phyloP scores from a whole-genome alignment of 306 rosid genomes.

The Hylodesmum podocarpum region DNA sequence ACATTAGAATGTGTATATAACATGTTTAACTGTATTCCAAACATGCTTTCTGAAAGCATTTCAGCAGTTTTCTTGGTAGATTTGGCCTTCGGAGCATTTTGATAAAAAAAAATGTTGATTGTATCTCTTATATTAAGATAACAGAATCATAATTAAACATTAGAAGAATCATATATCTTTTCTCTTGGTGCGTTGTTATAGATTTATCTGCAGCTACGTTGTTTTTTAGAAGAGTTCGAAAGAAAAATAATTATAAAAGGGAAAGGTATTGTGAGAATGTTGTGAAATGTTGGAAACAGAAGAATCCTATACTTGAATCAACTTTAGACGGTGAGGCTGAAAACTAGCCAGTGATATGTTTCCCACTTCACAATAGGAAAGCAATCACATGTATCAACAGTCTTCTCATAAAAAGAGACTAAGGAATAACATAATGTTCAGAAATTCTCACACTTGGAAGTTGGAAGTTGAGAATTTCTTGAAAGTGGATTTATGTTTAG shows the following conservation, averaged over 20 bases:
- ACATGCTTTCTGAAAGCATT: too few relatives aligned
- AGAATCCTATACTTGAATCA: conserved; percentile 3
- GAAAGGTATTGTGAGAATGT: conserved; percentile 1
- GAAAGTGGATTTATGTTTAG: conserved; percentile 10
- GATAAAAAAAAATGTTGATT: not conserved
- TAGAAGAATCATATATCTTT: not conserved
- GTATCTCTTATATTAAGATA: not conserved
- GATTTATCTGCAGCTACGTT: not conserved
- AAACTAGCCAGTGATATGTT: not conserved
- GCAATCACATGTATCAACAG: conserved; percentile 17
- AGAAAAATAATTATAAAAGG: not conserved
- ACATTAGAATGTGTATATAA: too few relatives aligned
- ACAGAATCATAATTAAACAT: not conserved
- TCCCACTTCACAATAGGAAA: conserved; percentile 10
- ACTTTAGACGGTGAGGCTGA: not conserved
- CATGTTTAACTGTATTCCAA: too few relatives aligned
- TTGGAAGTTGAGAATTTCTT: conserved; percentile 5
- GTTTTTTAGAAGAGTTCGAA: not conserved
- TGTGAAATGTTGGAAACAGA: not conserved
- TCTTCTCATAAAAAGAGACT: conserved; percentile 23
- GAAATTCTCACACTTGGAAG: not conserved
- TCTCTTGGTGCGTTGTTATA: not conserved
- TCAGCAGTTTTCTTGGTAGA: not conserved
- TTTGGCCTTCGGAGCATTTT: not conserved
- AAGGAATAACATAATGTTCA: conserved; percentile 8